Conservation (phyloP, 1,139 yeast genomes). For the Zygotorulaspora mrakii region DNA sequence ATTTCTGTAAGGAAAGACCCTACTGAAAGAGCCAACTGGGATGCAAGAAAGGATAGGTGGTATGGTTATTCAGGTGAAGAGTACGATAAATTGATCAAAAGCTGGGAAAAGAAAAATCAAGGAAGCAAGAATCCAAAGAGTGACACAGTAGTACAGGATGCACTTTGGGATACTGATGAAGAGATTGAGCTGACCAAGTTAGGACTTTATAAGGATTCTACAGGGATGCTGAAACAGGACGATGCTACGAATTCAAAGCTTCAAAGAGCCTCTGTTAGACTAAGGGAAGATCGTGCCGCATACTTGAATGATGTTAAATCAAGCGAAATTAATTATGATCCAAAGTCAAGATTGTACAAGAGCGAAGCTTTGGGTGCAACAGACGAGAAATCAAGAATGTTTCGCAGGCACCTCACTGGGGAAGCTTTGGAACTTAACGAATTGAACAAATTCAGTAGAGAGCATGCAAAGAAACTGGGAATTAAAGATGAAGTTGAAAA, state of each 20-base stretch:
- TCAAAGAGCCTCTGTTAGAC: constrained; percentile 28
- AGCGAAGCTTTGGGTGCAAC: constrained; percentile 31
- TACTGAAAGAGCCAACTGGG: constrained; percentile 24
- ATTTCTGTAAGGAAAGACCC: constrained; percentile 12
- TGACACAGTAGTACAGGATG: constrained; percentile 3
- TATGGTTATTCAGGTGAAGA: constrained; percentile 34
- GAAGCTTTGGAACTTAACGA: constrained; percentile 33
- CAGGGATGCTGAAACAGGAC: constrained; percentile 19
- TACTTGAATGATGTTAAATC: constrained; percentile 33
- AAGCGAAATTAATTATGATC: constrained; percentile 33
- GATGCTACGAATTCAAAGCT: constrained; percentile 18
- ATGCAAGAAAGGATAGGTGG: constrained; percentile 37
- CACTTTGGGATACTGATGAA: constrained; percentile 30
- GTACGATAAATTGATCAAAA: constrained; percentile 22
- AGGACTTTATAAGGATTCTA: constrained; percentile 26
- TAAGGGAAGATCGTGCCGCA: constrained; percentile 36
- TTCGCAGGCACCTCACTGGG: constrained; percentile 36
- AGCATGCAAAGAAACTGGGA: constrained; percentile 28
- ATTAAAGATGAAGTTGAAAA: constrained; percentile 29
- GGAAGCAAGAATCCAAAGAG: constrained; percentile 1
- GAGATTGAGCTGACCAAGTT: constrained; percentile 31
- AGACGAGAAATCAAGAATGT: constrained; percentile 36
- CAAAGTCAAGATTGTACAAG: constrained; percentile 37
- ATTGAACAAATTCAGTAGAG: constrained; percentile 27
- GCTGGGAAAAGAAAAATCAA: constrained; percentile 20